Percentiles rank a stretch among this genome's conserved stretches.
Conservation (phyloP, 352 stramenopile genomes). For the Pythium phragmiticola region DNA sequence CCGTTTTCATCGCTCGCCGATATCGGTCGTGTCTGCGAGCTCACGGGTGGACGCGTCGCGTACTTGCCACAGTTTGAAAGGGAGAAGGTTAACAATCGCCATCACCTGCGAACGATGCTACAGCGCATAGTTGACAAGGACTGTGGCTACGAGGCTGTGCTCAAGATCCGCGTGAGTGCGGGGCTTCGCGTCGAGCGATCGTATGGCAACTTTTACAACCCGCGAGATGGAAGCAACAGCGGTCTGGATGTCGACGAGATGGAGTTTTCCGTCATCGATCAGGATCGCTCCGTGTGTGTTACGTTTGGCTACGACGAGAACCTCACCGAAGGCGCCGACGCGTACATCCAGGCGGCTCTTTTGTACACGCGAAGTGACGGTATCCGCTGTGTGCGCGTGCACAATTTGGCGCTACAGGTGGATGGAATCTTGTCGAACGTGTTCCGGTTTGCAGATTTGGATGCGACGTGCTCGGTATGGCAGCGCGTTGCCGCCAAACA, state of each 20-base stretch:
- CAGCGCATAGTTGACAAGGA: conserved; percentile 73
- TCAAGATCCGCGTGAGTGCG: conserved; percentile 86
- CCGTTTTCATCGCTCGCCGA: conserved; percentile 81
- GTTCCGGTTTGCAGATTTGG: conserved; percentile 87
- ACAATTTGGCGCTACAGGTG: conserved; percentile 86
- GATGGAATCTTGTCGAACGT: conserved; percentile 82
- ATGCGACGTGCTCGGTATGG: conserved; percentile 86
- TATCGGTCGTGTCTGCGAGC: conserved; percentile 73
- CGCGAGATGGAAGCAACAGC: conserved; percentile 44
- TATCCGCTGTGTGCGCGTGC: conserved; percentile 87
- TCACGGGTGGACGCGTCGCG: conserved; percentile 82
- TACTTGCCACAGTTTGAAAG: conserved; percentile 89
- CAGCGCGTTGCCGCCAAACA: conserved; percentile 75
- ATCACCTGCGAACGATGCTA: conserved; percentile 74
- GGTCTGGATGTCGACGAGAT: conserved; percentile 79
- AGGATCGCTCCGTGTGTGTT: conserved; percentile 83
- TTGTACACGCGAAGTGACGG: conserved; percentile 87
- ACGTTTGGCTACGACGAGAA: conserved; percentile 88
- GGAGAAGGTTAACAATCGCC: conserved; percentile 75
- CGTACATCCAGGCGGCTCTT: conserved; percentile 87
- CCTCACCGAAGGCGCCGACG: conserved; percentile 65
- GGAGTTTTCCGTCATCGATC: conserved; percentile 86
- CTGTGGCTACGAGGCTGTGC: conserved; percentile 81
- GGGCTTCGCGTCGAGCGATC: conserved; percentile 86
- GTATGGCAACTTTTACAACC: conserved; percentile 79